Conservation (phyloP, 768 basidiomycete species). For the Suillus variegatus region DNA sequence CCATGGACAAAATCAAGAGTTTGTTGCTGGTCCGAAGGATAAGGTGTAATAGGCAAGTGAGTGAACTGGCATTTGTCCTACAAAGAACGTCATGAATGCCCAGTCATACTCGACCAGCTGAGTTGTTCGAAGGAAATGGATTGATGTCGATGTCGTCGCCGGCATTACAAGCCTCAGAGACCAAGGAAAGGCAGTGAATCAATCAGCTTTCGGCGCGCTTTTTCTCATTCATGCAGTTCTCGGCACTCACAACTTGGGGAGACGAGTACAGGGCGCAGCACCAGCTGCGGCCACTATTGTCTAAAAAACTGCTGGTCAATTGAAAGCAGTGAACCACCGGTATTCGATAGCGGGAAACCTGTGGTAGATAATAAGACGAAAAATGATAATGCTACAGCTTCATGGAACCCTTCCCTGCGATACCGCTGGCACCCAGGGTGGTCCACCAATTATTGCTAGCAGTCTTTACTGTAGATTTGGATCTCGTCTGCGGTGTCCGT, state of each 20-base stretch:
- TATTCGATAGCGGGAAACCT: neutral
- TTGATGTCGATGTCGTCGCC: neutral
- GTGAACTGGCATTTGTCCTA: neutral
- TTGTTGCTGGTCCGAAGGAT: too few relatives aligned
- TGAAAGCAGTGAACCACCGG: neutral
- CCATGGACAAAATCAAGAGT: neutral
- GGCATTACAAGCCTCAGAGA: neutral
- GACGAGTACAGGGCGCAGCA: neutral
- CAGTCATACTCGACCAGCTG: neutral
- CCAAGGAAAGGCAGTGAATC: neutral
- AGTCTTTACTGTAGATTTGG: neutral
- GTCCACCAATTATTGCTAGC: conserved; percentile 1
- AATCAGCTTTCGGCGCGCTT: neutral
- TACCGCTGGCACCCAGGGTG: neutral
- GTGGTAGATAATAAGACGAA: neutral
- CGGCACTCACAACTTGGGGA: neutral
- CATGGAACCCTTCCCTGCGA: neutral
- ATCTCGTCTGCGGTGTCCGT: conserved; percentile 16
- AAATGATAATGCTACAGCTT: neutral
- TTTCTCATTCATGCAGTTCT: neutral
- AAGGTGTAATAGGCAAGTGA: too few relatives aligned
- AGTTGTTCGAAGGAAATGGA: neutral
- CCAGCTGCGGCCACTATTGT: neutral
- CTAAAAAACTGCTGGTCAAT: neutral
- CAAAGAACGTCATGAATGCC: neutral